Percentiles rank a stretch among this genome's conserved stretches.
Conservation (phyloP, 176 grass and related monocot species). For the Puya raimondii region DNA sequence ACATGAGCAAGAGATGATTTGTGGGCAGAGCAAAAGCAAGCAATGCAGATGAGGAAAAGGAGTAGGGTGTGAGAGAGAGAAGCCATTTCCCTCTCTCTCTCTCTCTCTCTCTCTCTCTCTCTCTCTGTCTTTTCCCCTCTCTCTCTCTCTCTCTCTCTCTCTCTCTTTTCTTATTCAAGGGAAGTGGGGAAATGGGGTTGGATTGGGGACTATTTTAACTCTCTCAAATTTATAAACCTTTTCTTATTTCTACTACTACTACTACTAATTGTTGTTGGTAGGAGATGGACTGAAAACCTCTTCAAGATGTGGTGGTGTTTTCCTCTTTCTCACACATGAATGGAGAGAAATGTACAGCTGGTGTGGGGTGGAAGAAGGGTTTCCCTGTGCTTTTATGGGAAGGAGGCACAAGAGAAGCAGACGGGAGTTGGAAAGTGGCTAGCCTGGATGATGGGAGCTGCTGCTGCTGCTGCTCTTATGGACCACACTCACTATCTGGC, state of each 20-base stretch:
- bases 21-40: background rate
- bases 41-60: slow-evolving; percentile 12
- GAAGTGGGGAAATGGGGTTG: background rate
- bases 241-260: background rate
- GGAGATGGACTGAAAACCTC: background rate
- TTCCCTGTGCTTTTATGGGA: too few species aligned
- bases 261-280: background rate
- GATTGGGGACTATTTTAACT: background rate
- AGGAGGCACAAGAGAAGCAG: too few species aligned
- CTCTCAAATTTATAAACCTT: background rate
- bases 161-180: background rate
- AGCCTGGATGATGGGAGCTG: too few species aligned
- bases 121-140: too few species aligned
- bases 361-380: too few species aligned
- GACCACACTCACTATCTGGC: too few species aligned
- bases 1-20: slow-evolving; percentile 10
- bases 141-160: background rate
- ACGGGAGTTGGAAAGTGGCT: too few species aligned
- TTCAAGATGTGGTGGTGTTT: too few species aligned
- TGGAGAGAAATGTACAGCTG: too few species aligned
- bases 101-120: background rate
- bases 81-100: slow-evolving; percentile 20
- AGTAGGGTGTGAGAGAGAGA: slow-evolving; percentile 21
- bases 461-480: too few species aligned
- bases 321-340: too few species aligned